phyloP scores from a whole-genome alignment of 1,284 basidiomycete species.

The Golubevia pallescens region DNA sequence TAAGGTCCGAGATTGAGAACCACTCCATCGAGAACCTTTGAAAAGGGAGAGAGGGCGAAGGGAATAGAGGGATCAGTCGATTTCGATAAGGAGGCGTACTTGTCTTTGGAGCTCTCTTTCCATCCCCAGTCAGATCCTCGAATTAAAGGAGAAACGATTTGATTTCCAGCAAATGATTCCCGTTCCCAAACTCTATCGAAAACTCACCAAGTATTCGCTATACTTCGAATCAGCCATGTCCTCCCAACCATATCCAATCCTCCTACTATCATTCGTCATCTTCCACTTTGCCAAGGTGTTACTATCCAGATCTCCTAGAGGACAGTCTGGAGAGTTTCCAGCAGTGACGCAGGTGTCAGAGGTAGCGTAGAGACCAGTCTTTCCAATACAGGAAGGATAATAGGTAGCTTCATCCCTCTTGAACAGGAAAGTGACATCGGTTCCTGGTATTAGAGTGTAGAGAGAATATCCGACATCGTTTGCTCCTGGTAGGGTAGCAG shows the following conservation, averaged over 20 bases:
- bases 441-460: constrained; percentile 33
- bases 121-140: too few species aligned
- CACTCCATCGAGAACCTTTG: constrained; percentile 43
- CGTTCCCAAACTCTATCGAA: not conserved
- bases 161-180: not conserved
- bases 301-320: constrained; percentile 22
- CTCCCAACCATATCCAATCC: constrained; percentile 55
- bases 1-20: constrained; percentile 61
- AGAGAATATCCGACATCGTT: constrained; percentile 17
- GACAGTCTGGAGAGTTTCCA: constrained; percentile 21
- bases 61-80: too few species aligned
- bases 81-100: too few species aligned
- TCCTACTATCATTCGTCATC: constrained; percentile 27
- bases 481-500: constrained; percentile 25
- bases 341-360: constrained; percentile 28
- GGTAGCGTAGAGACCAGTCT: constrained; percentile 37
- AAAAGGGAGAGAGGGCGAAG: not conserved
- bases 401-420: constrained; percentile 11
- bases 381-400: constrained; percentile 39
- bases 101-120: too few species aligned
- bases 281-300: constrained; percentile 21
- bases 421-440: constrained; percentile 54
- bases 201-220: constrained; percentile 26
- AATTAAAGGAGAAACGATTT: too few species aligned
- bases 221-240: constrained; percentile 36